Evolutionary conservation across 805 yeast species (phyloP).

Genomic region (Kluyveromyces nonfermentans): DNA sequence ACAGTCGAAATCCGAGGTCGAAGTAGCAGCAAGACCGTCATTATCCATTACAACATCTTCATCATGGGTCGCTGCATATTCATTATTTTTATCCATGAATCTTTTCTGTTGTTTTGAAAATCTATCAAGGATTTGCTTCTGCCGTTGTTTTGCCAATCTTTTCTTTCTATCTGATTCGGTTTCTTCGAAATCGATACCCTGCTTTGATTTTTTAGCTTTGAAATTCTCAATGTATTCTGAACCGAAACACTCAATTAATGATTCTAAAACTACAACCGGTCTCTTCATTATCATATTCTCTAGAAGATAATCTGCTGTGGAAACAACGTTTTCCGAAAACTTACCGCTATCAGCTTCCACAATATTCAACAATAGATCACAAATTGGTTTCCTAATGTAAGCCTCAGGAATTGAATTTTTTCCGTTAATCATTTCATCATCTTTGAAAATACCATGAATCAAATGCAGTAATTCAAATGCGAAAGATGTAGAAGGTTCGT

Average conservation of each 20-base stretch:
- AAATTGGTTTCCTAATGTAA: constrained; percentile 46
- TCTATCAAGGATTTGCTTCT: constrained; percentile 49
- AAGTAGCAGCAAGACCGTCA: constrained; percentile 10
- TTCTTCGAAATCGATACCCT: constrained; percentile 34
- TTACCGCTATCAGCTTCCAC: constrained; percentile 33
- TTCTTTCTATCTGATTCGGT: constrained; percentile 47
- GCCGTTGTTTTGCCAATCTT: constrained; percentile 52
- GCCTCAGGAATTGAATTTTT: constrained; percentile 32
- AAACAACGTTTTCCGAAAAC: constrained; percentile 38
- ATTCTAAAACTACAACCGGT: constrained; percentile 37
- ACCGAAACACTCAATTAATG: constrained; percentile 50
- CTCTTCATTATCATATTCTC: constrained; percentile 43
- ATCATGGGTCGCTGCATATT: constrained; percentile 32
- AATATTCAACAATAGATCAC: constrained; percentile 45
- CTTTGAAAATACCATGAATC: constrained; percentile 52
- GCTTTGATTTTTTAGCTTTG: constrained; percentile 37
- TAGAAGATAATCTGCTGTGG: constrained; percentile 50
- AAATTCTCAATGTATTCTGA: constrained; percentile 40
- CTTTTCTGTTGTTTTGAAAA: constrained; percentile 65
- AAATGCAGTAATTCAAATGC: constrained; percentile 57
- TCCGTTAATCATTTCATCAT: constrained; percentile 39
- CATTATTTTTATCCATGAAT: constrained; percentile 51
- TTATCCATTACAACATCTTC: constrained; percentile 33
- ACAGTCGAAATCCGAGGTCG: constrained; percentile 32
- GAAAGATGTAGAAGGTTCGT: constrained; percentile 42